Percentiles rank a stretch among this genome's conserved stretches.
phyloP scores from a whole-genome alignment of 225 moss, liverwort and hornwort genomes.

The Takakia lepidozioides region DNA sequence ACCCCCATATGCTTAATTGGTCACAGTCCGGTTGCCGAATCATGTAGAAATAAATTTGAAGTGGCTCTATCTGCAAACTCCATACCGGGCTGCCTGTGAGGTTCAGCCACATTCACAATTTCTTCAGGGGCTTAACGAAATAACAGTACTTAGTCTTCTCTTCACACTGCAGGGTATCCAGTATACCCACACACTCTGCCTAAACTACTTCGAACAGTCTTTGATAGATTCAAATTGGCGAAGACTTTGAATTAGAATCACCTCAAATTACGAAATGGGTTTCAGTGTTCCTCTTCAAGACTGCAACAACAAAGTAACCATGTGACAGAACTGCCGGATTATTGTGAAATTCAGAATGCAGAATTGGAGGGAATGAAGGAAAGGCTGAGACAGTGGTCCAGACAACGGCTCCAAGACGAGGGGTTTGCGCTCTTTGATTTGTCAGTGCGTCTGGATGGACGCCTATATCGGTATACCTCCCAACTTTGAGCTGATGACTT shows the following conservation, averaged over 20 bases:
- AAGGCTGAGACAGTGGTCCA: slow-evolving; percentile 74
- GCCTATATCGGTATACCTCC: slow-evolving; percentile 48
- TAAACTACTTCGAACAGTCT: neutral
- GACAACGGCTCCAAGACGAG: slow-evolving; percentile 67
- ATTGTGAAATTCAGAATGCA: slow-evolving; percentile 45
- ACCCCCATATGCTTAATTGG: too few relatives aligned
- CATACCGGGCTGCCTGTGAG: too few relatives aligned
- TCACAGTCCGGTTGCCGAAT: too few relatives aligned
- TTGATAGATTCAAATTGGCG: slow-evolving; percentile 13
- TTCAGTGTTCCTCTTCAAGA: slow-evolving; percentile 3
- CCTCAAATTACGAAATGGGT: slow-evolving; percentile 7
- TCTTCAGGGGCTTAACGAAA: too few relatives aligned
- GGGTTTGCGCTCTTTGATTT: slow-evolving; percentile 91
- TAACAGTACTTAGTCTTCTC: too few relatives aligned
- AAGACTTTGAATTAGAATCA: slow-evolving; percentile 4
- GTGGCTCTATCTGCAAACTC: too few relatives aligned
- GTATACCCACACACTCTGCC: too few relatives aligned
- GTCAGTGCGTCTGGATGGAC: slow-evolving; percentile 73
- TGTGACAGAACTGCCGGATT: slow-evolving; percentile 2
- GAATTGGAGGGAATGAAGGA: slow-evolving; percentile 78
- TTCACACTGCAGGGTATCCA: neutral
- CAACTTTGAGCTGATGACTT: too few relatives aligned
- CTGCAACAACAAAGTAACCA: slow-evolving; percentile 1
- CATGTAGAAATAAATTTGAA: too few relatives aligned
- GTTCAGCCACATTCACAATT: too few relatives aligned